These are phyloP conservation scores for Raphidocelis subcapitata DNA, from an alignment of 139 green algal genomes.

Conservation along the genomic window DNA sequence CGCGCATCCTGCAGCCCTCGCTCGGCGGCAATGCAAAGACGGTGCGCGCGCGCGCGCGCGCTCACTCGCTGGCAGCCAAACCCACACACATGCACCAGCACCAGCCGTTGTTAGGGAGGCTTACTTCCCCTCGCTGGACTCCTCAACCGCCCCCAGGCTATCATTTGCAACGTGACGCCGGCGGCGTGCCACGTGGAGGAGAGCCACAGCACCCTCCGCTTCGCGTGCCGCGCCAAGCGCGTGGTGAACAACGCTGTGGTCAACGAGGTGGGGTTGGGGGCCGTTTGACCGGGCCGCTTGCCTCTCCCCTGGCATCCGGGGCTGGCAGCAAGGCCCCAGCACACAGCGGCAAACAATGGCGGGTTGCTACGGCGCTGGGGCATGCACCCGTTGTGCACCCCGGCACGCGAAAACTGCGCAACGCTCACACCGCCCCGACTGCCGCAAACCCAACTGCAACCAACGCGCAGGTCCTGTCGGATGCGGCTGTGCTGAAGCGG, in stretches of 20 bases:
- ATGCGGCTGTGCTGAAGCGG: slow-evolving; percentile 83
- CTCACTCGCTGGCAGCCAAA: too few species aligned
- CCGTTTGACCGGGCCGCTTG: background rate
- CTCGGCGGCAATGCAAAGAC: slow-evolving; percentile 97
- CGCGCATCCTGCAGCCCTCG: slow-evolving; percentile 89
- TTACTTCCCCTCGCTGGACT: too few species aligned
- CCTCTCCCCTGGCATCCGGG: background rate
- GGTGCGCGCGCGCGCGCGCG: background rate
- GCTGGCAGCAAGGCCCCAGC: background rate
- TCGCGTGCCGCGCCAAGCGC: slow-evolving; percentile 89
- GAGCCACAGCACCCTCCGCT: slow-evolving; percentile 90
- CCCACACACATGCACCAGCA: too few species aligned
- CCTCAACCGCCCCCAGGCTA: slow-evolving; percentile 56
- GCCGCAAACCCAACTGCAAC: background rate
- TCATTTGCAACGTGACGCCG: slow-evolving; percentile 94
- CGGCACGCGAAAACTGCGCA: too few species aligned
- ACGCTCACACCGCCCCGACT: too few species aligned
- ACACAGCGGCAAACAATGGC: too few species aligned
- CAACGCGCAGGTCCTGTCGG: slow-evolving; percentile 51
- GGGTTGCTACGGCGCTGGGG: too few species aligned
- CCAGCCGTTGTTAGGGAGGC: too few species aligned
- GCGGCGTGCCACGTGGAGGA: slow-evolving; percentile 83
- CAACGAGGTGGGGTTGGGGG: slow-evolving; percentile 60
- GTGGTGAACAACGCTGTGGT: slow-evolving; percentile 91
- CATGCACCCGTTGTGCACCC: too few species aligned